Base-by-base conservation (phyloP, 345 rosid species). In the Theobroma cacao region DNA sequence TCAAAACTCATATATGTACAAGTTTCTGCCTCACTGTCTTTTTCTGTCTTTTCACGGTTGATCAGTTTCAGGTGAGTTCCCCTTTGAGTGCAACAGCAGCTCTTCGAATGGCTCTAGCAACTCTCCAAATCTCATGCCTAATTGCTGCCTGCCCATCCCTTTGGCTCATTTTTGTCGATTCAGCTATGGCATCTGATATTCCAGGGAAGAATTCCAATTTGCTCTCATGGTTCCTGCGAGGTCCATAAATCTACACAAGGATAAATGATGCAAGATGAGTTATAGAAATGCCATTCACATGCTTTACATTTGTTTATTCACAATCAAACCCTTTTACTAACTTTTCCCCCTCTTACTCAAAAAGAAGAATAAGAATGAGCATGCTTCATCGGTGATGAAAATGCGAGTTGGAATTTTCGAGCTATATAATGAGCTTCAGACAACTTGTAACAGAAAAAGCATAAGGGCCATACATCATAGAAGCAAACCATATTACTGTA, bases 41-140 rank as follows among this genome's bases (percentile, higher is more conserved):
- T 38, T 13, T 31, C n/a, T 67, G 3, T 3, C 9, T 28, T 28
- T 9, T 47, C 14, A 45, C 5, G 1, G 14, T 26, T 69, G 56
- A 30, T 15, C 22, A 9, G 77, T 17, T 77, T 88, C 86, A 86
- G 31, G 81, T 77, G 65, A 84, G 79, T 31, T 84, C 82, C 62
- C 98, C 99, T 82, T 71, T 82, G 4, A 96, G 97, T 82, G 90
- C 95, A 83, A 68, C 60, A 43, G 97, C 91, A 75, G 94, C 95
- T 79, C 98, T 89, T 78, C 86, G 89, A 69, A 96, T 89, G 75
- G 95, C 97, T 81, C 99, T 92, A 17, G 89, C 86, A n/a, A 88
- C 94, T 81, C 94, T 91, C 99, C 99, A 94, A 52, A 91, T 82
- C 86, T 96, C 95, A 50, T 92, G 99, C 79, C 90, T 88, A 40